Conservation (phyloP, 495 filamentous ascomycete species). For the Podospora tetraspora region DNA sequence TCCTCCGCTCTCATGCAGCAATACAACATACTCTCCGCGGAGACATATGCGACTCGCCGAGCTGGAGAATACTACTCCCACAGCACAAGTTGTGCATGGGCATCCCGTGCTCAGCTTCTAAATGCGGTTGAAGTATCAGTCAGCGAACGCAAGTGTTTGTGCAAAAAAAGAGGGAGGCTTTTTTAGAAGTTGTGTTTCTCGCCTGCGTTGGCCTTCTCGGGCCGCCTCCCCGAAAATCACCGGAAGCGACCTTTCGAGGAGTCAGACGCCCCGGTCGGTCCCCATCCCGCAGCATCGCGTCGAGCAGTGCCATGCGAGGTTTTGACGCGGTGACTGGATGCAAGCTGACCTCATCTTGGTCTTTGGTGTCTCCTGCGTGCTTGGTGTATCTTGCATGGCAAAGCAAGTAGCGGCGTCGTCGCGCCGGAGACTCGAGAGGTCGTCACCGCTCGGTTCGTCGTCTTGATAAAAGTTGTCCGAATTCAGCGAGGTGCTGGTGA, state of each 20-base stretch:
- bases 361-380: neutral
- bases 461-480: neutral
- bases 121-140: neutral
- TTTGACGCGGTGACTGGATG: neutral
- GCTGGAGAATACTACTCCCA: neutral
- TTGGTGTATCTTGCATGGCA: neutral
- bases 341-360: constrained; percentile 9
- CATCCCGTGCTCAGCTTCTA: neutral
- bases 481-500: constrained; percentile 9
- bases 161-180: neutral
- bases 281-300: neutral
- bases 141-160: neutral
- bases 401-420: neutral
- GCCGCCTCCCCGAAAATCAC: neutral
- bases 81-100: neutral
- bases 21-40: neutral
- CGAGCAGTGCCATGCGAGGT: neutral
- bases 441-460: neutral
- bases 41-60: neutral
- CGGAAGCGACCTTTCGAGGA: neutral
- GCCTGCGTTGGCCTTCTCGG: neutral
- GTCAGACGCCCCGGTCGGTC: neutral
- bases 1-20: neutral
- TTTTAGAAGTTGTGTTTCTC: neutral
- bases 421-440: neutral